phyloP scores from a whole-genome alignment of 1,284 basidiomycete species.

The Lentinula novae-zelandiae region DNA sequence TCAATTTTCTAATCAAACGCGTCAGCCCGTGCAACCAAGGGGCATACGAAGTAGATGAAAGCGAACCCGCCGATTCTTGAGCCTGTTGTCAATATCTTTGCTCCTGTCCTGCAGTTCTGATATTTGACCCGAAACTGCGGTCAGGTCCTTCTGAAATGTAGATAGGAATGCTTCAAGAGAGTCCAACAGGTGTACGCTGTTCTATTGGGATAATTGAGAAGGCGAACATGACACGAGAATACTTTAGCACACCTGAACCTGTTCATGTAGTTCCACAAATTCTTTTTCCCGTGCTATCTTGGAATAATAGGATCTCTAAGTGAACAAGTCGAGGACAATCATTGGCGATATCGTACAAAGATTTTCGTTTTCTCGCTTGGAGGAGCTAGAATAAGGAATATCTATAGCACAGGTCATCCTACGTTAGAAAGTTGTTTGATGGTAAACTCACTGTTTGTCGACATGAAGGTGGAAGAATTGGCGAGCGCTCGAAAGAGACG shows the following conservation, averaged over 20 bases:
- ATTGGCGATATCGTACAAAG: conserved; percentile 8
- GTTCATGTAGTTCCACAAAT: conserved; percentile 80
- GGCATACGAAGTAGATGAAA: neutral
- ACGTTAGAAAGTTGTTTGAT: neutral
- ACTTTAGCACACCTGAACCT: conserved; percentile 51
- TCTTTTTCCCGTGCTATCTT: conserved; percentile 51
- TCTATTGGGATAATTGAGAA: conserved; percentile 35
- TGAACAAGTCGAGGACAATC: neutral
- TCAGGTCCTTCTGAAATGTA: conserved; percentile 92
- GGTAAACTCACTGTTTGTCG: neutral
- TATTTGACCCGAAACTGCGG: conserved; percentile 93
- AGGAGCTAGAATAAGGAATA: neutral
- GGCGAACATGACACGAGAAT: neutral
- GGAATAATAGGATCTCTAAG: neutral
- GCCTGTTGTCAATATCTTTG: conserved; percentile 82
- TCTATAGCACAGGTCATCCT: neutral
- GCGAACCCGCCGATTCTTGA: conserved; percentile 80
- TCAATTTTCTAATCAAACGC: conserved; percentile 70
- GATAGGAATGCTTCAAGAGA: conserved; percentile 89
- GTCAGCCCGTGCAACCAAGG: neutral
- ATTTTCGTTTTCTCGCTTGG: neutral
- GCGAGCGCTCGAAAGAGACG: neutral
- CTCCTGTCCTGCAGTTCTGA: conserved; percentile 88
- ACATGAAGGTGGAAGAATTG: neutral
- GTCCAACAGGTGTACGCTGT: conserved; percentile 74